Base-by-base conservation (phyloP, 305 asterid genomes). In the Solanum hybrid region DNA sequence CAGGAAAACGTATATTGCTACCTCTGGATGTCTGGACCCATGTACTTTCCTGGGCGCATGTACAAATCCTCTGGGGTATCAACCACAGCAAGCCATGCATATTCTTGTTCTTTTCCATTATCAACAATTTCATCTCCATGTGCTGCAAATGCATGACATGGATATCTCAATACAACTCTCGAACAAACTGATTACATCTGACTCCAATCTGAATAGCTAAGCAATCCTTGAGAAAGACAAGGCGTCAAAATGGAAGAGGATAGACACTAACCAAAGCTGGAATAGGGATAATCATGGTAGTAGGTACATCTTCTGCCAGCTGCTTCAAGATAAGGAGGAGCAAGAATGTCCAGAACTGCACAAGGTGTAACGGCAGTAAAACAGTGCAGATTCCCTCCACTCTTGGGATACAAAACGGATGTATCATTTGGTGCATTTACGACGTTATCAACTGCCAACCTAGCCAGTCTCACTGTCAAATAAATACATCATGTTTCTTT, bases 331-430 rank as follows among this genome's bases (percentile, higher is more conserved):
- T 97, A 97, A 86, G 99, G 98, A 85, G 99, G 99, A 11, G 99
- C 95, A 91, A 97, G 98, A 92, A 97, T 94, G 92, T 97, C 99
- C 32, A 97, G 96, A 90, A 97, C 95, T n/a, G 98, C 99, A 92
- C 99, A 97, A 75, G 99, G 98, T 90, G 97, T 93, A 75, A 97
- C 5, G 56, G 99, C 99, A 37, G 99, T 97, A 91, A 97, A 97
- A 90, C 95, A 92, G 89, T 97, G 99, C 91, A 97, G 93, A 91
- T 97, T 97, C 81, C 99, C 99, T 92, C 99, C 98, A 35, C 92
- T 92, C 86, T 90, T 95, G 56, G 99, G 99, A 87, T 94, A 95
- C 90, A 97, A 89, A 87, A 94, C 90, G 24, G 97, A 95, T 87
- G 98, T 90, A 85, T 91, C 90, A 78, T 96, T 94, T 14, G 98